Evolutionary conservation across 805 yeast genomes (phyloP).

Genomic region (Phaffomyces thermotolerans): DNA sequence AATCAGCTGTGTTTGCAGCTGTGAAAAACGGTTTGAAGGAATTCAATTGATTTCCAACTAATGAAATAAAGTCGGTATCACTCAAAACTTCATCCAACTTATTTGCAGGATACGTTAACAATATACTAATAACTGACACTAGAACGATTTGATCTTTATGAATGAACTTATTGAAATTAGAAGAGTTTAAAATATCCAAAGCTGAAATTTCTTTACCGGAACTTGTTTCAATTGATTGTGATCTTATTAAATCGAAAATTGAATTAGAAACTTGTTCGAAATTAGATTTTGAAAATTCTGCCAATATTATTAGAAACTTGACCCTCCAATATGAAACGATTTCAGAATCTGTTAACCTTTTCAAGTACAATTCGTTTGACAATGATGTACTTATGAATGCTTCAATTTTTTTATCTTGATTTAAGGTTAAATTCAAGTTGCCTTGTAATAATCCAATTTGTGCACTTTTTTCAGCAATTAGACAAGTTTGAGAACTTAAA

Average conservation of each 20-base stretch:
- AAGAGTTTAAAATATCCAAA: slow-evolving; percentile 12
- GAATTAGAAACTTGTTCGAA: slow-evolving; percentile 14
- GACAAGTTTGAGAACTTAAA: slow-evolving; percentile 13
- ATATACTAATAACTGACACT: slow-evolving; percentile 16
- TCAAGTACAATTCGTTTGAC: slow-evolving; percentile 19
- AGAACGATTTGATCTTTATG: slow-evolving; percentile 17
- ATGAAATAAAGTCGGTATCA: slow-evolving; percentile 11
- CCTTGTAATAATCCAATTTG: slow-evolving; percentile 20
- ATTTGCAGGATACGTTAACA: slow-evolving; percentile 12
- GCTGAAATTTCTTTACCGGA: slow-evolving; percentile 14
- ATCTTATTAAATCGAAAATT: slow-evolving; percentile 11
- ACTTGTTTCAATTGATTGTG: slow-evolving; percentile 14
- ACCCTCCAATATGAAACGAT: slow-evolving; percentile 23
- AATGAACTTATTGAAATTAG: slow-evolving; percentile 16
- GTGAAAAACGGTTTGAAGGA: slow-evolving; percentile 19
- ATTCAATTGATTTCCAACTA: slow-evolving; percentile 18
- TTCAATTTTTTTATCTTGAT: slow-evolving; percentile 22
- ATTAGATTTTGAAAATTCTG: slow-evolving; percentile 19
- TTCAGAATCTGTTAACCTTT: slow-evolving; percentile 20
- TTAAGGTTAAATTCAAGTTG: slow-evolving; percentile 6
- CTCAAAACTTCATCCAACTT: slow-evolving; percentile 14
- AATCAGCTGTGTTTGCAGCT: slow-evolving; percentile 22
- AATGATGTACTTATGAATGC: slow-evolving; percentile 16
- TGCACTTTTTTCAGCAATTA: slow-evolving; percentile 15
- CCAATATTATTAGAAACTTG: slow-evolving; percentile 18